These are phyloP conservation scores for Rhizopus stolonifer DNA, from an alignment of 371 early-diverging fungal species.

Conservation along the genomic window DNA sequence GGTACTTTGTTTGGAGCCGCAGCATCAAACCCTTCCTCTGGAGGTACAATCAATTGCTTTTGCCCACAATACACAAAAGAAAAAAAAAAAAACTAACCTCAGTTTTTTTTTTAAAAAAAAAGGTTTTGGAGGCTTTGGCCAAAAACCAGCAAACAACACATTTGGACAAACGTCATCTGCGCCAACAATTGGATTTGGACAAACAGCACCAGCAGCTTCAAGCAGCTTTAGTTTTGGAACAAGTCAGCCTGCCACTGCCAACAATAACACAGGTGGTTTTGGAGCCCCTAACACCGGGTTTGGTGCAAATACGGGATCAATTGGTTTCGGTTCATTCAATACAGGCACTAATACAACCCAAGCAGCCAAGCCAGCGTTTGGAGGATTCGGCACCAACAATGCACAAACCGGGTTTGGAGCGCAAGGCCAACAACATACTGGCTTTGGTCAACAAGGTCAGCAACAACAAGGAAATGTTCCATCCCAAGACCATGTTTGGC, in stretches of 20 bases:
- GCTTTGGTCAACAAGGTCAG: constrained; percentile 24
- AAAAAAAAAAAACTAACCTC: background rate
- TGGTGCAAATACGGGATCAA: constrained; percentile 9
- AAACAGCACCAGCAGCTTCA: constrained; percentile 6
- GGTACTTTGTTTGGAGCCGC: constrained; percentile 35
- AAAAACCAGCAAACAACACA: constrained; percentile 6
- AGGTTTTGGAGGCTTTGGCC: constrained; percentile 20
- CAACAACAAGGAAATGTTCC: constrained; percentile 13
- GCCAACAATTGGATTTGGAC: constrained; percentile 11
- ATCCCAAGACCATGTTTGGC: constrained; percentile 34
- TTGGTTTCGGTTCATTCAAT: constrained; percentile 14
- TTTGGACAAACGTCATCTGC: constrained; percentile 1
- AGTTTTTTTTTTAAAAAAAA: no score
- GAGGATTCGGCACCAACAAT: constrained; percentile 19
- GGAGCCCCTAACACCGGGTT: background rate
- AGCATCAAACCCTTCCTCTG: constrained; percentile 25
- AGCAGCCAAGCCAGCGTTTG: constrained; percentile 12
- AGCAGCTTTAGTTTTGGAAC: constrained; percentile 12
- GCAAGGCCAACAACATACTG: constrained; percentile 9
- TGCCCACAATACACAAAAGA: constrained; percentile 4
- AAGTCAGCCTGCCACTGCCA: background rate
- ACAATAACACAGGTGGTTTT: constrained; percentile 3
- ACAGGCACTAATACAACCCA: constrained; percentile 6
- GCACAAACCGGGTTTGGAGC: constrained; percentile 21
- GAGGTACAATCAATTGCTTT: constrained; percentile 11